Conservation (phyloP, 345 rosid genomes). For the Eutrema japonicum region DNA sequence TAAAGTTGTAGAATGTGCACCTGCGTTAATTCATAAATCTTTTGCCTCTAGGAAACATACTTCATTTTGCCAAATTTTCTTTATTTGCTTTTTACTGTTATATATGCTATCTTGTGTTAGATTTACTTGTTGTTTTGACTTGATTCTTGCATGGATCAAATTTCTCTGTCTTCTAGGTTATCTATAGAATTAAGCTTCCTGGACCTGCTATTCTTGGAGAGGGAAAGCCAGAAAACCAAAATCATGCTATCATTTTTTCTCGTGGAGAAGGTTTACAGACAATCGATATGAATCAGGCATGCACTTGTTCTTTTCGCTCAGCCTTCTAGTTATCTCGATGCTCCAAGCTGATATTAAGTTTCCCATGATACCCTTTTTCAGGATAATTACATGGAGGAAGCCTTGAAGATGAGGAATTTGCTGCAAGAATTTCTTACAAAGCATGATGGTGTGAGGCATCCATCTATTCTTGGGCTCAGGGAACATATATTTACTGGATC, state of each 20-base stretch:
- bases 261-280: constrained; percentile 99
- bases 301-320: neutral
- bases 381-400: constrained; percentile 99
- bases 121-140: constrained; percentile 5
- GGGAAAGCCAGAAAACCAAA: constrained; percentile 99
- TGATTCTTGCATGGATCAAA: constrained; percentile 3
- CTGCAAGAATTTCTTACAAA: constrained; percentile 91
- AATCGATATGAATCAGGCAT: constrained; percentile 98
- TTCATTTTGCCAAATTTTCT: neutral
- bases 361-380: constrained; percentile 33
- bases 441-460: constrained; percentile 91
- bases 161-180: constrained; percentile 61
- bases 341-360: neutral
- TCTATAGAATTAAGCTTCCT: constrained; percentile 92
- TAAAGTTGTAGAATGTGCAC: constrained; percentile 2
- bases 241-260: constrained; percentile 94
- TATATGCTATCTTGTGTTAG: constrained; percentile 9
- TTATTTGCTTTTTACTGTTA: constrained; percentile 1
- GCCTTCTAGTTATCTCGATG: neutral
- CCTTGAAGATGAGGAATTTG: constrained; percentile 95
- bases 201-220: constrained; percentile 98
- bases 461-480: constrained; percentile 96
- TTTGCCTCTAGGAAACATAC: constrained; percentile 9
- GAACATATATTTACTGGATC: constrained; percentile 99
- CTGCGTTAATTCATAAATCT: neutral